These are phyloP conservation scores for Chiua virens DNA, from an alignment of 768 basidiomycete species.

Conservation along the genomic window DNA sequence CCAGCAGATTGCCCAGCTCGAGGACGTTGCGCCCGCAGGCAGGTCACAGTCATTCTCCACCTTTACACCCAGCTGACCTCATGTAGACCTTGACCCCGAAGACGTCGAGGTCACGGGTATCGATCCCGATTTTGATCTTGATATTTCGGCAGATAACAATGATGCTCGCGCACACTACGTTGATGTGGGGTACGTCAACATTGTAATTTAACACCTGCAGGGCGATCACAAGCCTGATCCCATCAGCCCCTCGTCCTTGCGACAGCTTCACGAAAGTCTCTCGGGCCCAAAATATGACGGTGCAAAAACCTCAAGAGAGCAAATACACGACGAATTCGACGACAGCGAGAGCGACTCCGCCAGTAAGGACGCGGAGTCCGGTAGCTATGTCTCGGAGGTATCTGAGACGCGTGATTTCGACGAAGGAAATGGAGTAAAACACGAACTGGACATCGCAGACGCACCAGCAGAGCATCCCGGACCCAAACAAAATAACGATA, in stretches of 20 bases:
- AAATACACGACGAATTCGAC: slow-evolving; percentile 43
- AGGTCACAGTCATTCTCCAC: slow-evolving; percentile 22
- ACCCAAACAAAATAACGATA: slow-evolving; percentile 35
- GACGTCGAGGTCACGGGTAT: slow-evolving; percentile 48
- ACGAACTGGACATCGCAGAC: slow-evolving; percentile 15
- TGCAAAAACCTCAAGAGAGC: slow-evolving; percentile 58
- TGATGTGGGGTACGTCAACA: slow-evolving; percentile 65
- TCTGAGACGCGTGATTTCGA: slow-evolving; percentile 4
- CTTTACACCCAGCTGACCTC: slow-evolving; percentile 9
- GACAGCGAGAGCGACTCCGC: slow-evolving; percentile 9
- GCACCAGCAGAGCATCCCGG: slow-evolving; percentile 10
- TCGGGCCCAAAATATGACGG: slow-evolving; percentile 81
- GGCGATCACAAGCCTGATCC: slow-evolving; percentile 2
- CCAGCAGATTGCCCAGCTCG: slow-evolving; percentile 80
- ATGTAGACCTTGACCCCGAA: slow-evolving; percentile 74
- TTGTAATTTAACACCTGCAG: slow-evolving; percentile 21
- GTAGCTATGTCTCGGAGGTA: slow-evolving; percentile 21
- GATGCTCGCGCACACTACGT: slow-evolving; percentile 75
- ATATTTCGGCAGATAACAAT: slow-evolving; percentile 29
- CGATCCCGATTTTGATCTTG: slow-evolving; percentile 38
- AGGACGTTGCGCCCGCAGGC: slow-evolving; percentile 71
- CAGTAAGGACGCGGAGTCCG: slow-evolving; percentile 16
- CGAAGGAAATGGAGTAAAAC: slow-evolving; percentile 14
- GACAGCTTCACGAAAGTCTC: slow-evolving; percentile 62
- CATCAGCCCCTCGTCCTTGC: slow-evolving; percentile 65